Percentiles rank a stretch among this genome's conserved stretches.
These are phyloP conservation scores for Nicotiana knightiana DNA, from an alignment of 257 asterid genomes.

Conservation along the genomic window DNA sequence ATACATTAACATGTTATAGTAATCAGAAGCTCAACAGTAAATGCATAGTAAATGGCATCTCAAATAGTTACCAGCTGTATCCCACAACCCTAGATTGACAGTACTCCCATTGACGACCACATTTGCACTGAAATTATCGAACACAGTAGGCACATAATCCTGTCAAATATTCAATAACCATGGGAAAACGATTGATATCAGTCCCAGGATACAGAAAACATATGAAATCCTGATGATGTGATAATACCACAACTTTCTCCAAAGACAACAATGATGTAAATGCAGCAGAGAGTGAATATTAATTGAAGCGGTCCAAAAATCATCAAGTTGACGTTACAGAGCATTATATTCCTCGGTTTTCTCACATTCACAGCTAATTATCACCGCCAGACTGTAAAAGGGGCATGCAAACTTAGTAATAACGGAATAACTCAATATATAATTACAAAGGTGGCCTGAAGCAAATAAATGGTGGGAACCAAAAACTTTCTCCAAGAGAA, in stretches of 20 bases:
- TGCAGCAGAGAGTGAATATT: neutral
- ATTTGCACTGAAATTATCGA: slow-evolving; percentile 56
- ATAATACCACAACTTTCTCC: neutral
- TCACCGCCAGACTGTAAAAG: neutral
- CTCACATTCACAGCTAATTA: neutral
- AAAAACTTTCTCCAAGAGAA: neutral
- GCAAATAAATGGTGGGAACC: neutral
- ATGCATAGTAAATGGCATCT: neutral
- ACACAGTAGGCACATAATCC: slow-evolving; percentile 64
- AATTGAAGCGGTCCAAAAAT: neutral
- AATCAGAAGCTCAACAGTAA: neutral
- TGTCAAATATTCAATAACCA: slow-evolving; percentile 29
- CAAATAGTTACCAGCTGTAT: slow-evolving; percentile 45
- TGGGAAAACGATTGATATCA: neutral
- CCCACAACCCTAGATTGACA: slow-evolving; percentile 53
- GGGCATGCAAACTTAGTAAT: neutral
- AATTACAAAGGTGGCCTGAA: neutral
- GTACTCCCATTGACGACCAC: slow-evolving; percentile 53
- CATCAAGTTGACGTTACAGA: neutral
- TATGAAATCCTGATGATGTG: neutral
- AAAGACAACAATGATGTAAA: neutral
- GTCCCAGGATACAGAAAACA: neutral
- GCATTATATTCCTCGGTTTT: neutral
- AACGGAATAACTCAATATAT: neutral
- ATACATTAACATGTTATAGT: too few relatives aligned